Percentiles rank a stretch among this genome's conserved stretches.
Evolutionary conservation across 305 asterid species (phyloP).

Genomic region (Fraxinus xanthoxyloides): DNA sequence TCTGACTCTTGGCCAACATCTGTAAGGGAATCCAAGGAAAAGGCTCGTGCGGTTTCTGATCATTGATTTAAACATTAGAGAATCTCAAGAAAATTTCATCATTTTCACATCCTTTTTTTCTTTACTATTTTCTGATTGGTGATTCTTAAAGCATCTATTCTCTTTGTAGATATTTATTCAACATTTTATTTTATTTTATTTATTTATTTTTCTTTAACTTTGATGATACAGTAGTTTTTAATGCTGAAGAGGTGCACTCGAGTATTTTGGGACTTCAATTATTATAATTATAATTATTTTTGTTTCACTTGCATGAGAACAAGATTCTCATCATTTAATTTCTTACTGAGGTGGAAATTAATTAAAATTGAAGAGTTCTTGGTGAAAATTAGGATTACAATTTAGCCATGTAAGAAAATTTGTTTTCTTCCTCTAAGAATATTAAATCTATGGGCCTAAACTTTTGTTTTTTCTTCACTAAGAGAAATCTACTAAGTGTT

Average conservation of each 20-base stretch:
- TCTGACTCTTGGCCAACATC: conserved; percentile 42
- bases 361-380: neutral
- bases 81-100: conserved; percentile 28
- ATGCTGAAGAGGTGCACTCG: too few relatives aligned
- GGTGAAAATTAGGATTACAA: neutral
- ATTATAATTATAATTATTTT: neutral
- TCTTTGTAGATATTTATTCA: too few relatives aligned
- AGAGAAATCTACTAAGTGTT: too few relatives aligned
- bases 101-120: conserved; percentile 9
- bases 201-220: too few relatives aligned
- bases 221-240: too few relatives aligned
- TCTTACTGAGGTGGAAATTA: conserved; percentile 7
- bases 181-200: too few relatives aligned
- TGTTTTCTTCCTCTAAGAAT: neutral
- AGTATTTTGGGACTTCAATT: too few relatives aligned
- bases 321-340: conserved; percentile 21
- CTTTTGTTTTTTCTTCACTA: neutral
- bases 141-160: conserved; percentile 10
- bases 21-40: conserved; percentile 60
- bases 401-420: neutral
- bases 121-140: conserved; percentile 27
- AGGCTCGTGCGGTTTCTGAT: conserved; percentile 54
- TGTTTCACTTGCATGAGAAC: conserved; percentile 12
- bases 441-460: neutral
- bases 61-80: conserved; percentile 23